phyloP scores from a whole-genome alignment of 768 basidiomycete genomes.

The Tulasnella sp. region DNA sequence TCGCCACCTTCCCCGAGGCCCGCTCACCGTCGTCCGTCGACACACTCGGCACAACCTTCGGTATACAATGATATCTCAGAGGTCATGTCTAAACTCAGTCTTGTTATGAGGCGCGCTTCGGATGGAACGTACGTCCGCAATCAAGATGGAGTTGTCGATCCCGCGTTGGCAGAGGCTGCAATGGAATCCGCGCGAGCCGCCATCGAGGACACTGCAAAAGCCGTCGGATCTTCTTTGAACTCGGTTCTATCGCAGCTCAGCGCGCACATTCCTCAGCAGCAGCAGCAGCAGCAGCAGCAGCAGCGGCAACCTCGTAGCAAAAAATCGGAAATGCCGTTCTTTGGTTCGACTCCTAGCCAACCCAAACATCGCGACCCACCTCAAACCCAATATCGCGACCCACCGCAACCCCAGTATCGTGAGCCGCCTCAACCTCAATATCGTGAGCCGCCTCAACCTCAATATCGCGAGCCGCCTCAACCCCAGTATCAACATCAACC shows the following conservation, averaged over 20 bases:
- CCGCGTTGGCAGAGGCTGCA: background rate
- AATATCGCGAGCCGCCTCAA: background rate
- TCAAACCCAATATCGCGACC: too few relatives aligned
- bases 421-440: background rate
- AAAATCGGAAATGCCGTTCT: constrained; percentile 8
- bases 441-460: background rate
- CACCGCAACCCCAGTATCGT: background rate
- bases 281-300: too few relatives aligned
- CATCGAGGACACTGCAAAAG: constrained; percentile 9
- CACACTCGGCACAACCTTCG: background rate
- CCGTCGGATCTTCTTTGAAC: constrained; percentile 7
- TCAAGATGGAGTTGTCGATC: background rate
- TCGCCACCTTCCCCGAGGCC: background rate
- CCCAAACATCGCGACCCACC: background rate
- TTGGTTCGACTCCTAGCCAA: background rate
- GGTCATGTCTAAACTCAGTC: constrained; percentile 13
- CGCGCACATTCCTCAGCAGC: background rate
- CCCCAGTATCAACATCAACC: too few relatives aligned
- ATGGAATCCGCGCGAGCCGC: constrained; percentile 5
- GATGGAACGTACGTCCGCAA: constrained; percentile 18
- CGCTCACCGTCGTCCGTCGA: background rate
- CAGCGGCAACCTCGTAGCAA: background rate
- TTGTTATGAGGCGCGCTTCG: constrained; percentile 15
- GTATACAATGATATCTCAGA: constrained; percentile 24
- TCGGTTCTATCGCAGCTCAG: constrained; percentile 1